Evolutionary conservation across 1,284 basidiomycete genomes (phyloP).

Genomic region (Violaceomyces palustris): DNA sequence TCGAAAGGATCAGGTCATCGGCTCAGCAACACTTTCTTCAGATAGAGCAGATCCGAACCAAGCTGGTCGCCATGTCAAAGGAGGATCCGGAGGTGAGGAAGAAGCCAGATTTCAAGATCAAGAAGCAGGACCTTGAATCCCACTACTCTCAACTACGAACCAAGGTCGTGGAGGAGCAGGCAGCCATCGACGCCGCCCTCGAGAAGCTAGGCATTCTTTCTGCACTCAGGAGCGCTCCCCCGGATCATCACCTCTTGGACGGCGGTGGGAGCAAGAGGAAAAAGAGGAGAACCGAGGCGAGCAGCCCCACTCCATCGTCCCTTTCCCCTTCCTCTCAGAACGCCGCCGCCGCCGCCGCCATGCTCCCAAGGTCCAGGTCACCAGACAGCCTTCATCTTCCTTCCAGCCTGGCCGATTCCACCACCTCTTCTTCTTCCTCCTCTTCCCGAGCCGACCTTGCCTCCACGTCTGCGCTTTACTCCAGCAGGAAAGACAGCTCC

Average conservation of each 20-base stretch:
- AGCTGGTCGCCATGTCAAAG: constrained; percentile 9
- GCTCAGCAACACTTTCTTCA: constrained; percentile 16
- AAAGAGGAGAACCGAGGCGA: constrained; percentile 3
- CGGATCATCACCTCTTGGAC: no score
- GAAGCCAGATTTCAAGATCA: constrained; percentile 22
- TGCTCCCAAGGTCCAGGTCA: constrained; percentile 2
- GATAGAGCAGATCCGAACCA: constrained; percentile 14
- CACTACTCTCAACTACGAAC: constrained; percentile 21
- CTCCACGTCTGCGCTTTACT: no score
- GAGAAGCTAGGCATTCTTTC: constrained; percentile 41
- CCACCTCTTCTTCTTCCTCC: no score
- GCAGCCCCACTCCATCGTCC: constrained; percentile 18
- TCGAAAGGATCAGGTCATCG: constrained; percentile 37
- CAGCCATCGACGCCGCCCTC: constrained; percentile 34
- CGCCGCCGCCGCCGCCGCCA: neutral
- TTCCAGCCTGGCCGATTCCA: constrained; percentile 11
- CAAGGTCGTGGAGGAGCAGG: constrained; percentile 31
- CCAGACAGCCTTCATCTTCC: constrained; percentile 6
- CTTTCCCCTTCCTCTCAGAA: no score
- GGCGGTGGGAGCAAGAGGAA: constrained; percentile 8
- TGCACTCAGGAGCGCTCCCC: constrained; percentile 29
- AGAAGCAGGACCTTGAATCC: constrained; percentile 23
- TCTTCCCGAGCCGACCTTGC: no score
- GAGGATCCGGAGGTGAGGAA: constrained; percentile 26
- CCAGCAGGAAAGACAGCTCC: no score